Percentiles rank a stretch among this genome's conserved stretches.
These are phyloP conservation scores for Tolypocladium amazonense DNA, from an alignment of 2,329 filamentous ascomycete genomes.

Conservation along the genomic window DNA sequence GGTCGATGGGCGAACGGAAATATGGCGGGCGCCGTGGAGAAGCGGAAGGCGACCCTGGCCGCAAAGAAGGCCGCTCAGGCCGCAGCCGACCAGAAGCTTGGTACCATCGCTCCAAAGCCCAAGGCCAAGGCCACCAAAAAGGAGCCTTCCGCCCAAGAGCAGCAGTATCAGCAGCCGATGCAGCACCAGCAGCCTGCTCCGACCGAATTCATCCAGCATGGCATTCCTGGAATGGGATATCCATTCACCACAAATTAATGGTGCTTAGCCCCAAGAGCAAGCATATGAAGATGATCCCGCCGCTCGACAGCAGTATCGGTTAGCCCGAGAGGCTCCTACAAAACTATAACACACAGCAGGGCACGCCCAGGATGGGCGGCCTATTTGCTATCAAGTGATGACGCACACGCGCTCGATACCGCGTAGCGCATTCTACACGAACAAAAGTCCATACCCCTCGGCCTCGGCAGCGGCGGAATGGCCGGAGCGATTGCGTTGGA, in stretches of 20 bases:
- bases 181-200: background rate
- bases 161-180: constrained; percentile 8
- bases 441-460: background rate
- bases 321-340: background rate
- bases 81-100: constrained; percentile 24
- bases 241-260: constrained; percentile 8
- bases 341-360: background rate
- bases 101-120: constrained; percentile 25
- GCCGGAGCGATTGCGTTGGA: background rate
- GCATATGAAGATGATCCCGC: background rate
- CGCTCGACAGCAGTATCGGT: background rate
- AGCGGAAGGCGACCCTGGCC: constrained; percentile 48
- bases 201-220: constrained; percentile 13
- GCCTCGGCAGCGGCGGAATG: no score
- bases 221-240: constrained; percentile 18
- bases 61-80: constrained; percentile 44
- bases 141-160: constrained; percentile 9
- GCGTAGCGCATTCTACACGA: background rate
- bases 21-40: constrained; percentile 50
- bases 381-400: background rate
- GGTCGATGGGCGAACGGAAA: constrained; percentile 51
- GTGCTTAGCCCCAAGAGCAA: background rate
- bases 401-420: background rate
- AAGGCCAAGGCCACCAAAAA: constrained; percentile 25
- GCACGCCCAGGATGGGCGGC: background rate